Percentiles rank a stretch among this genome's conserved stretches.
phyloP scores from a whole-genome alignment of 2,329 filamentous ascomycete species.

The Taxawa tesnikishii region DNA sequence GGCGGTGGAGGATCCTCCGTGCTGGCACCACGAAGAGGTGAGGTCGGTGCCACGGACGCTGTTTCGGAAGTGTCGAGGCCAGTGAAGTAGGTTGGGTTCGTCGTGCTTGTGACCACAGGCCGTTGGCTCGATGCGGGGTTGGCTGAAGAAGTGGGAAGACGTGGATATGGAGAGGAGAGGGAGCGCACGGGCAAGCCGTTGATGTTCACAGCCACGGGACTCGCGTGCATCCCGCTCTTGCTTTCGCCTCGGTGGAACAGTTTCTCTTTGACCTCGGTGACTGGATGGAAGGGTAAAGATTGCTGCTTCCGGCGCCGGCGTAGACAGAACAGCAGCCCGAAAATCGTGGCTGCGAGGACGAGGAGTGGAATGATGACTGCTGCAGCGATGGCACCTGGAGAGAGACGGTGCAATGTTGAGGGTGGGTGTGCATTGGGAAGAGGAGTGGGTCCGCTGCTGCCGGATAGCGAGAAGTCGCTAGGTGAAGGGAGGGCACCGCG shows the following conservation, averaged over 20 bases:
- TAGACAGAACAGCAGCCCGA: not conserved
- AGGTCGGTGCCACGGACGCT: conserved; percentile 1
- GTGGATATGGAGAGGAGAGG: too few relatives aligned
- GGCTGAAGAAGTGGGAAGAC: too few relatives aligned
- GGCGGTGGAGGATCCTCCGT: conserved; percentile 6
- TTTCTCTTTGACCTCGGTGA: conserved; percentile 1
- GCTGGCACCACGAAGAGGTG: not conserved
- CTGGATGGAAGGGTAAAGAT: not conserved
- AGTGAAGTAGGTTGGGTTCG: conserved; percentile 7
- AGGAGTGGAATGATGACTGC: not conserved
- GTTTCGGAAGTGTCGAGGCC: conserved; percentile 5
- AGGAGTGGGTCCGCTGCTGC: too few relatives aligned
- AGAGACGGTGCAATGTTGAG: not conserved
- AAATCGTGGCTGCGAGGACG: not conserved
- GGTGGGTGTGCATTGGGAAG: not conserved
- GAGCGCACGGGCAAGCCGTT: too few relatives aligned
- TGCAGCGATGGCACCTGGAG: not conserved
- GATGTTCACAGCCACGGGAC: not conserved
- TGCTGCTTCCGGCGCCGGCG: not conserved
- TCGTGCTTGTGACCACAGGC: too few relatives aligned
- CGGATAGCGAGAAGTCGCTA: too few relatives aligned
- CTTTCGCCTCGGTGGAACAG: not conserved
- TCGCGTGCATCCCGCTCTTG: not conserved
- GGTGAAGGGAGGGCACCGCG: too few relatives aligned
- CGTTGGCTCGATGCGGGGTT: too few relatives aligned